phyloP scores from a whole-genome alignment of 148 eudicot species.

The Rhododendron williamsianum region DNA sequence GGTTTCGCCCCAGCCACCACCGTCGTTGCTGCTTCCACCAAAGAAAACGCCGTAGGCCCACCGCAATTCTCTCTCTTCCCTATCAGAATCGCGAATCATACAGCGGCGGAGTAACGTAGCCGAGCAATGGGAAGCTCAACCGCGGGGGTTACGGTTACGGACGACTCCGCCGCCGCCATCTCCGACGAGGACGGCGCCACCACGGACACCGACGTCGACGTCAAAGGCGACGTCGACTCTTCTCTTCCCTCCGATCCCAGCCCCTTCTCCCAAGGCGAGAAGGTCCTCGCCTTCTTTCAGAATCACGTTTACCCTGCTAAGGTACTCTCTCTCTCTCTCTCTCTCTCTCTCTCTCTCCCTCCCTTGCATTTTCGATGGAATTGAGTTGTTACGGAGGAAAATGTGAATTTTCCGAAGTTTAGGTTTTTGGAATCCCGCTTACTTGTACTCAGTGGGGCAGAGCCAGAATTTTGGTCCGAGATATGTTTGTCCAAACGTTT shows the following conservation, averaged over 20 bases:
- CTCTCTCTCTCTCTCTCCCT: not conserved
- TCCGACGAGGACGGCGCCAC: slow-evolving; percentile 15
- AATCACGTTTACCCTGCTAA: slow-evolving; percentile 25
- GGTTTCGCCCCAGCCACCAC: not conserved
- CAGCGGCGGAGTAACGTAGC: not conserved
- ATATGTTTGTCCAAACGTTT: too few species aligned
- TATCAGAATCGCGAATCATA: not conserved
- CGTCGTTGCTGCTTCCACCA: not conserved
- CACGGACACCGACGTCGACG: slow-evolving; percentile 12
- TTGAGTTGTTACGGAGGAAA: not conserved
- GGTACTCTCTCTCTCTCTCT: slow-evolving; percentile 8
- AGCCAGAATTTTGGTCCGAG: too few species aligned
- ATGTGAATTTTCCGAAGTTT: not conserved
- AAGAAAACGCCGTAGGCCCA: not conserved
- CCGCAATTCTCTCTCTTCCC: not conserved
- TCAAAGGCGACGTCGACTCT: slow-evolving; percentile 9
- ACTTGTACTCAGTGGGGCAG: too few species aligned
- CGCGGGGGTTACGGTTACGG: slow-evolving; percentile 17
- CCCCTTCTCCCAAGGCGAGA: slow-evolving; percentile 25
- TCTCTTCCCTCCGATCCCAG: slow-evolving; percentile 1
- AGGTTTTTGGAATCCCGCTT: not conserved
- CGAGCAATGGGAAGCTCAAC: slow-evolving; percentile 17
- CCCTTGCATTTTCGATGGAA: not conserved
- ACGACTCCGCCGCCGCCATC: slow-evolving; percentile 18
- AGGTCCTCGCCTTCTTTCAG: slow-evolving; percentile 26